phyloP scores from a whole-genome alignment of 2,329 filamentous ascomycete species.

The Tolypocladium album region DNA sequence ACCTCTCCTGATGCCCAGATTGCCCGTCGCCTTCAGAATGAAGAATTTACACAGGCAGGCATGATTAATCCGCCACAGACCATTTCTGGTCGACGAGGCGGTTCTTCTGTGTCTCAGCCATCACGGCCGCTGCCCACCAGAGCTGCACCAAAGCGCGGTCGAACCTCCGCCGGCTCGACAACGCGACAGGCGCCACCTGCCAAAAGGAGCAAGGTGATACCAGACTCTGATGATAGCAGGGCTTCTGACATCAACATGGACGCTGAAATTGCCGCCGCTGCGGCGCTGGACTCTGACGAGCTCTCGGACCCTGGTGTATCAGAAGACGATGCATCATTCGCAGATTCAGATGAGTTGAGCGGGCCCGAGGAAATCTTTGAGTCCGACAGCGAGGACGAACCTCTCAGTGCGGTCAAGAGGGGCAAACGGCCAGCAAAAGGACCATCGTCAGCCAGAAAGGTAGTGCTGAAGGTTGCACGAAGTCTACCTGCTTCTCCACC shows the following conservation, averaged over 20 bases:
- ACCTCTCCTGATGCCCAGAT: constrained; percentile 15
- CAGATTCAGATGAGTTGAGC: constrained; percentile 7
- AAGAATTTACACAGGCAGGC: constrained; percentile 15
- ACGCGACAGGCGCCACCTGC: constrained; percentile 9
- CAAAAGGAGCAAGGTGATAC: constrained; percentile 18
- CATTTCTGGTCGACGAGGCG: constrained; percentile 2
- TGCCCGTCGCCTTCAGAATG: constrained; percentile 23
- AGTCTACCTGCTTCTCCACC: neutral
- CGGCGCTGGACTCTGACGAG: constrained; percentile 8
- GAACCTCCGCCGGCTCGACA: constrained; percentile 11
- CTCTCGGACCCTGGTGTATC: constrained; percentile 4
- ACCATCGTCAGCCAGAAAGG: neutral
- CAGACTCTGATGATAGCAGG: constrained; percentile 16
- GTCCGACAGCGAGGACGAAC: constrained; percentile 18
- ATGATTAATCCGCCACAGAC: constrained; percentile 1
- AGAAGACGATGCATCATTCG: constrained; percentile 7
- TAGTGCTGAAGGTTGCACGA: neutral
- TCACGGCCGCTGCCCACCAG: constrained; percentile 4
- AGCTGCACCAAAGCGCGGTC: constrained; percentile 12
- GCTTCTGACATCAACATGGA: constrained; percentile 18
- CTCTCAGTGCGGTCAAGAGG: constrained; percentile 10
- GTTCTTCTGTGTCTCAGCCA: neutral
- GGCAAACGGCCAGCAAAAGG: constrained; percentile 5
- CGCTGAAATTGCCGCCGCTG: constrained; percentile 17
- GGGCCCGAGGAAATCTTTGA: constrained; percentile 7